phyloP scores from a whole-genome alignment of 2,329 filamentous ascomycete genomes.

The Trichophyton rubrum region DNA sequence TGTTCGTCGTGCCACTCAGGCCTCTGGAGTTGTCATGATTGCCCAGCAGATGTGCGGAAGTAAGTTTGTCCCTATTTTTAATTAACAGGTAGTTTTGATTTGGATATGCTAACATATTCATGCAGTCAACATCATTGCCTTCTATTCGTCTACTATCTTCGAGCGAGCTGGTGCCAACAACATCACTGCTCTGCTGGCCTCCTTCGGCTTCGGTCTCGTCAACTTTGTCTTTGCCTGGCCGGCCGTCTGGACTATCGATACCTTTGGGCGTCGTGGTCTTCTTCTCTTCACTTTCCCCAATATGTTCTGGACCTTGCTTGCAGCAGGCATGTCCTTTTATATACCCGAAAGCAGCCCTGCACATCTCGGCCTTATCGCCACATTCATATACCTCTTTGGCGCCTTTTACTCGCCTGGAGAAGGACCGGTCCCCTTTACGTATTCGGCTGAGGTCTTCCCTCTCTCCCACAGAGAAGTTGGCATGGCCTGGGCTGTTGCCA shows the following conservation, averaged over 20 bases:
- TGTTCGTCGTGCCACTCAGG: constrained; percentile 20
- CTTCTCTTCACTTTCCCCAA: constrained; percentile 55
- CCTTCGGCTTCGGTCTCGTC: constrained; percentile 49
- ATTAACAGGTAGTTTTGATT: too few relatives aligned
- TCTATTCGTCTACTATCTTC: constrained; percentile 47
- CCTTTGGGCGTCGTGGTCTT: constrained; percentile 49
- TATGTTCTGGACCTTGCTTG: constrained; percentile 55
- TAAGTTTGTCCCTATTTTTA: constrained; percentile 14
- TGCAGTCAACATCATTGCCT: constrained; percentile 55
- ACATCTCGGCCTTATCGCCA: constrained; percentile 43
- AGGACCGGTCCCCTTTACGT: constrained; percentile 42
- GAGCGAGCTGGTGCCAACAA: constrained; percentile 33
- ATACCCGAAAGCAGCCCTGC: constrained; percentile 32
- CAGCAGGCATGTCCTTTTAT: constrained; percentile 48
- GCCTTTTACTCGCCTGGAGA: constrained; percentile 55
- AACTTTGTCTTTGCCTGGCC: constrained; percentile 55
- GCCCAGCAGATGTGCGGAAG: constrained; percentile 27
- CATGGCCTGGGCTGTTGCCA: constrained; percentile 35
- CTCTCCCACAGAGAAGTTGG: constrained; percentile 43
- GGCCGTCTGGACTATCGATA: constrained; percentile 55
- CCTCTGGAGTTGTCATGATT: constrained; percentile 22
- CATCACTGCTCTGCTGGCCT: constrained; percentile 44
- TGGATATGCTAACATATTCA: neutral
- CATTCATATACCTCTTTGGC: constrained; percentile 54
- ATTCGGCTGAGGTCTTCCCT: constrained; percentile 45